A percentile compares a stretch with the other conserved stretches of the same genome.
phyloP scores from a whole-genome alignment of 306 rosid species.

The Medicago arabica region DNA sequence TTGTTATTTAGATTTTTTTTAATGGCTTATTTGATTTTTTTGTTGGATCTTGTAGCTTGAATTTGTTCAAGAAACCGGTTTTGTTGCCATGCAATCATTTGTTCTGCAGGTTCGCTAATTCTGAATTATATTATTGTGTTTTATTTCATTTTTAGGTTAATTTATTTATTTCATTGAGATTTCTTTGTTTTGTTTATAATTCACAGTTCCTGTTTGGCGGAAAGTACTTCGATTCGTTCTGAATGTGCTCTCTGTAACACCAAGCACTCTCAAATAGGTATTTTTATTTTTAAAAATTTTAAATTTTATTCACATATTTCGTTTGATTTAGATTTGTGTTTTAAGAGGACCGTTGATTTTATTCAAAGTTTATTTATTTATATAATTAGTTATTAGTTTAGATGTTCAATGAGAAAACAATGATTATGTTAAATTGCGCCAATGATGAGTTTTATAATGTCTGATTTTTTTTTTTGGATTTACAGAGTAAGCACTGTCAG shows the following conservation, averaged over 20 bases:
- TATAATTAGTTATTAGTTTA: neutral
- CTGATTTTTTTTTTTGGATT: too few species aligned
- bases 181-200: neutral
- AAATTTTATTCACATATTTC: neutral
- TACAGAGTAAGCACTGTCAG: too few species aligned
- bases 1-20: neutral
- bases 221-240: conserved; percentile 40
- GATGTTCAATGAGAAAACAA: neutral
- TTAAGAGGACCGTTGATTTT: neutral
- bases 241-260: conserved; percentile 74
- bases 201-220: conserved; percentile 61
- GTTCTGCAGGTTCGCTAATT: conserved; percentile 74
- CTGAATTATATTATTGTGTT: neutral
- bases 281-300: neutral
- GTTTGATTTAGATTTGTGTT: neutral
- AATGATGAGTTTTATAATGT: neutral
- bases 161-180: neutral
- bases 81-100: conserved; percentile 87
- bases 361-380: neutral
- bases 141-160: neutral
- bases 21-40: neutral
- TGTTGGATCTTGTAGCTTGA: conserved; percentile 60
- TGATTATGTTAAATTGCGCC: neutral
- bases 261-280: conserved; percentile 56
- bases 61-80: conserved; percentile 62